Conservation (phyloP, 2,329 filamentous ascomycete genomes). For the Xylariales sp. region DNA sequence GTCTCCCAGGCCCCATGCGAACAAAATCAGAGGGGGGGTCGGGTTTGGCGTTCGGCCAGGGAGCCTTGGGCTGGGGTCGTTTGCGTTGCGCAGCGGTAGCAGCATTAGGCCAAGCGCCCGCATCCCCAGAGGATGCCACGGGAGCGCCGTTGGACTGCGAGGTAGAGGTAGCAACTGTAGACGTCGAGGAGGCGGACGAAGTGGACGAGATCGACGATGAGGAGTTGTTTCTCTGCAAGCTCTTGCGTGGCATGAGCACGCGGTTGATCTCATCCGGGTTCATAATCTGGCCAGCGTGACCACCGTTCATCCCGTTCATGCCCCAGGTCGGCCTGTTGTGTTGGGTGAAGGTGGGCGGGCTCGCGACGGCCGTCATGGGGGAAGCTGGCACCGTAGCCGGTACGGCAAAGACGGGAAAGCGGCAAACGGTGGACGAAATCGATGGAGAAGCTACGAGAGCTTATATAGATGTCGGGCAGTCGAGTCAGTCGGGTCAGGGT, state of each 20-base stretch:
- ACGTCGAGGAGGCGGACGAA: conserved; percentile 68
- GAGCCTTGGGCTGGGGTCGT: conserved; percentile 61
- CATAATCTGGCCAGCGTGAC: conserved; percentile 63
- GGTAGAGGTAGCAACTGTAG: conserved; percentile 72
- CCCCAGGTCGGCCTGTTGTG: conserved; percentile 75
- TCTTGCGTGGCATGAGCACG: conserved; percentile 92
- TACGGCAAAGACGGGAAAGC: conserved; percentile 32
- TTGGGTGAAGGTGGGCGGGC: conserved; percentile 71
- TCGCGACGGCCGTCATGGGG: conserved; percentile 76
- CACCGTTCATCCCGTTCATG: conserved; percentile 61
- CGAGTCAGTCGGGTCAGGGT: conserved; percentile 19
- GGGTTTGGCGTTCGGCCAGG: conserved; percentile 62
- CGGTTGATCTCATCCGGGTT: conserved; percentile 85
- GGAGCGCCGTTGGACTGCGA: conserved; percentile 70
- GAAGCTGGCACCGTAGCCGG: conserved; percentile 43
- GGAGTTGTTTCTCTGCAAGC: conserved; percentile 86
- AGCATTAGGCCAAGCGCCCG: conserved; percentile 63
- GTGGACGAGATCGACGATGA: conserved; percentile 84
- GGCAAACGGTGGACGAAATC: conserved; percentile 33
- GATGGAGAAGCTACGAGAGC: conserved; percentile 37
- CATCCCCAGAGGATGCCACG: conserved; percentile 58
- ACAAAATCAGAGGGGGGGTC: conserved; percentile 62
- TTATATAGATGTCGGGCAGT: neutral
- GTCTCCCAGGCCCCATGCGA: conserved; percentile 54
- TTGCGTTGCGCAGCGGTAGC: conserved; percentile 58